Base-by-base conservation (phyloP, 2,329 filamentous ascomycete genomes). In the Harringtonia lauricola region DNA sequence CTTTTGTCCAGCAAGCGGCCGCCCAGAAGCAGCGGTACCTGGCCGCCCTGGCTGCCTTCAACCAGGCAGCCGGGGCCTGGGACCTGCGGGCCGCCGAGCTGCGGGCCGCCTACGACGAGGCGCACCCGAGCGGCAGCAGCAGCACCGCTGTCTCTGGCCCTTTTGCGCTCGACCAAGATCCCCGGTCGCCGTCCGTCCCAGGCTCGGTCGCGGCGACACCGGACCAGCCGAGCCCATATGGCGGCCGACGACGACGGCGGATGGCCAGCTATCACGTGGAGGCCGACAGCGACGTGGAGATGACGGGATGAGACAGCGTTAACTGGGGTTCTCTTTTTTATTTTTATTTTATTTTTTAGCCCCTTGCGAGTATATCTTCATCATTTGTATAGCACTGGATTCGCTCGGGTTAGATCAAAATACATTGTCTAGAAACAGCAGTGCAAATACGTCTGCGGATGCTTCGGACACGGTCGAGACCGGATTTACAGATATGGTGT, bases 1-100 rank as follows among this genome's bases (percentile, higher is more conserved):
- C 88, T 1, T 96, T 85, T 55, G 74, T 89, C 39, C 81, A 87
- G 24, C 73, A 81, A 58, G 85, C 84, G 4, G 72, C 80, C 43
- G 71, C 72, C 42, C 82, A 86, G 52, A 89, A 89, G 58, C 69
- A 72, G 45, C 68, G 64, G 2, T 84, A 88, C 51, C 67, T 67
- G 24, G 67, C 70, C 31, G 71, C 72, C 8, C 57, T 83, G 43
- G 69, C 67, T 15, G 68, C 68, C 19, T 87, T 77, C 59, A 77
- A 79, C 38, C 36, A 70, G 40, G 68, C 72, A n/a, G 70, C 76
- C 9, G 74, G 70, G 41, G 71, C 74, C 44, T 96, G 89, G 86
- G 86, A 94, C 56, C 65, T 62, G 18, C 74, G 79, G 45, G 82
- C 83, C 4, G 63, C 66, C 22, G 69, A 70, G 44, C 68, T 76